A percentile compares a stretch with the other conserved stretches of the same genome.
phyloP scores from a whole-genome alignment of 768 basidiomycete species.

The Kwoniella dendrophila region DNA sequence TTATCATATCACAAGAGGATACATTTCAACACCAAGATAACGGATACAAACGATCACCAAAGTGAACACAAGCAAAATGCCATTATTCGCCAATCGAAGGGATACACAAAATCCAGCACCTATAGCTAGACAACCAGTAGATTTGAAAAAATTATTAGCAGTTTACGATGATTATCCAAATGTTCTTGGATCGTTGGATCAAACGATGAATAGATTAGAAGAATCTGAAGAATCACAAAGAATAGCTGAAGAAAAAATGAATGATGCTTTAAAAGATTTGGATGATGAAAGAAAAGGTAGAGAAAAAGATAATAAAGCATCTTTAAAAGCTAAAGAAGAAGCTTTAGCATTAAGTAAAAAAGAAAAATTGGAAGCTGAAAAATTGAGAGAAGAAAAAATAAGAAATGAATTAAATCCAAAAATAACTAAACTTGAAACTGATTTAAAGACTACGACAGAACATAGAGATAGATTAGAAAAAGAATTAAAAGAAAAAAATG shows the following conservation, averaged over 20 bases:
- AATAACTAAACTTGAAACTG: constrained; percentile 23
- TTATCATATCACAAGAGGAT: too few relatives aligned
- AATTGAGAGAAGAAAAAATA: constrained; percentile 22
- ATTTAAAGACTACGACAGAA: constrained; percentile 17
- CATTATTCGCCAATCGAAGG: not conserved
- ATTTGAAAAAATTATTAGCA: constrained; percentile 20
- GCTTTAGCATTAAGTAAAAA: constrained; percentile 16
- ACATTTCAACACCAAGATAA: not conserved
- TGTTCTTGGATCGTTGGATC: constrained; percentile 11
- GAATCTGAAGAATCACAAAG: constrained; percentile 26
- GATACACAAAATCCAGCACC: constrained; percentile 1
- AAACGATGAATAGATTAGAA: constrained; percentile 2
- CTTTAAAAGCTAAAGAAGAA: constrained; percentile 17
- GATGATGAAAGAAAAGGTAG: constrained; percentile 10
- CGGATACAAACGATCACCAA: not conserved
- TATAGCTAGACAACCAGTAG: constrained; percentile 13
- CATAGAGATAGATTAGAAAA: constrained; percentile 21
- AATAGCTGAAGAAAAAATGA: constrained; percentile 28
- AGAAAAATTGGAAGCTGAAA: constrained; percentile 21
- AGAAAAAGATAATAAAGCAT: constrained; percentile 12
- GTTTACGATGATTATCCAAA: constrained; percentile 37
- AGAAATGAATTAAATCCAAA: constrained; percentile 31
- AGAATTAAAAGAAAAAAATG: constrained; percentile 15
- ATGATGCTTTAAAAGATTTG: constrained; percentile 22
- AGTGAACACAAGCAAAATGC: not conserved